Evolutionary conservation across 306 rosid genomes (phyloP).

Genomic region (Pachyrhizus erosus): DNA sequence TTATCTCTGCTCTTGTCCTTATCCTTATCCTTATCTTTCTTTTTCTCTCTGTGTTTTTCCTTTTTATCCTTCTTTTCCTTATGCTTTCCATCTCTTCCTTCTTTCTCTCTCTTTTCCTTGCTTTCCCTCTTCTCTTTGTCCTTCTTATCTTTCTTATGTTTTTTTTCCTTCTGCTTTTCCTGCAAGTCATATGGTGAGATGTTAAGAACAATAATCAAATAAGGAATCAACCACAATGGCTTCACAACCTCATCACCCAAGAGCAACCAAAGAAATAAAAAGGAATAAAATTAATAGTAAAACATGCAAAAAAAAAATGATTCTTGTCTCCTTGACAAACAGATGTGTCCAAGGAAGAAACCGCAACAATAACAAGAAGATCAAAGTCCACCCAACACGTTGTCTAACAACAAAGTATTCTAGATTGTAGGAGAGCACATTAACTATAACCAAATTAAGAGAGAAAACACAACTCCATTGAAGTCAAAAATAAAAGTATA

Average conservation of each 20-base stretch:
- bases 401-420: not conserved
- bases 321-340: not conserved
- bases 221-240: constrained; percentile 21
- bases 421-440: not conserved
- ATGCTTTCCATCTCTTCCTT: constrained; percentile 73
- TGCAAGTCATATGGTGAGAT: constrained; percentile 42
- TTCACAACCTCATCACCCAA: not conserved
- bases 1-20: constrained; percentile 46
- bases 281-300: not conserved
- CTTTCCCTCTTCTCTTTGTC: constrained; percentile 79
- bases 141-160: constrained; percentile 78
- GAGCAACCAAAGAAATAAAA: not conserved
- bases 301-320: not conserved
- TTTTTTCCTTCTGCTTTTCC: constrained; percentile 78
- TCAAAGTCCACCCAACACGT: not conserved
- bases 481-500: not conserved
- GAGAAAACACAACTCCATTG: not conserved
- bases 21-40: constrained; percentile 67
- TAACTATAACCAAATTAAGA: not conserved
- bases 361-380: not conserved
- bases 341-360: constrained; percentile 5
- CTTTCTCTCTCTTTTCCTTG: constrained; percentile 77
- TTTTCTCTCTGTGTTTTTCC: constrained; percentile 70
- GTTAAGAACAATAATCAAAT: constrained; percentile 6
- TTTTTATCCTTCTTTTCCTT: constrained; percentile 80